Evolutionary conservation across 176 grass and related monocot genomes (phyloP), one percentile per base, ranked within the genome.

Genomic region (Carex pumila): DNA sequence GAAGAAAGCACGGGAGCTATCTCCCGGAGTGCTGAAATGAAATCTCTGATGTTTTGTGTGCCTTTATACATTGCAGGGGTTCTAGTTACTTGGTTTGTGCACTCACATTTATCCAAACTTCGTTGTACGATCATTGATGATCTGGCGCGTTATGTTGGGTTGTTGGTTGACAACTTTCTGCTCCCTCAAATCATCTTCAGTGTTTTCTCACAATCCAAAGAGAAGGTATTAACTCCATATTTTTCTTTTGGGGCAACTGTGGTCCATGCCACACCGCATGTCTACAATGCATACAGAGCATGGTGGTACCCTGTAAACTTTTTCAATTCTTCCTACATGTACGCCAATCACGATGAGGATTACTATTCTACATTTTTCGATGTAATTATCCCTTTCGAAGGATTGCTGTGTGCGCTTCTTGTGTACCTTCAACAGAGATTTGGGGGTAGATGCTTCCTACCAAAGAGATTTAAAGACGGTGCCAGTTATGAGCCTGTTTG

Each of bases 131-230:
- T 94, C 47, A 90, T 90, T 85, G 87, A 94, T 49, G 87, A 91
- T 82, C 59, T 91, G 36, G 89, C 91, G 22, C 80, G 92, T 1
- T 94, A 91, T 55, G 87, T 87, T 49, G 95, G 92, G 54, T 54
- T 93, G 61, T 69, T 94, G 34, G 86, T 98, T 2, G 92, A 98
- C 55, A 89, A 90, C 1, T 97, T 97, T 86, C 71, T 97, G 80
- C 88, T 97, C 29, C 94, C 94, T 71, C 94, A 97, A 81, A 84
- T 94, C 21, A 81, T 94, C 58, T 84, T 92, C 50, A 92, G 94
- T 29, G 57, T 67, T 22, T 97, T 90, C 63, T 91, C 84, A 7
- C 65, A 81, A 43, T 92, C 94, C 49, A 97, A 89, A 83, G 81
- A 89, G 66, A 87, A 55, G 74, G 90, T 89, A 10, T 86, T 97